Evolutionary conservation across 129 eudicot species (phyloP), one percentile per base, ranked within the genome.

Genomic region (Centaurea solstitialis): DNA sequence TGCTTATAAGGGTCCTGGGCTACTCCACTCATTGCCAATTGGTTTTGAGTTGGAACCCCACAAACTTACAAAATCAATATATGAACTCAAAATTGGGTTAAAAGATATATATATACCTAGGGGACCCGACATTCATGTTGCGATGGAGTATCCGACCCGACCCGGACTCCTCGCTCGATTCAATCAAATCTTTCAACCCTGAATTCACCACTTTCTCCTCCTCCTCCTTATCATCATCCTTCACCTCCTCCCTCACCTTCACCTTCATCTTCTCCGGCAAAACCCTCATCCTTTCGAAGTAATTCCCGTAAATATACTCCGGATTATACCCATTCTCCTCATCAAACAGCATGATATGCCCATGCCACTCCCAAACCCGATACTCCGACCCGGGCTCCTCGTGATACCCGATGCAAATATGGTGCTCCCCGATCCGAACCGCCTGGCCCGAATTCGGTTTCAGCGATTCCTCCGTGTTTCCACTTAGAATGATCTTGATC

Each of bases 351-450:
- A 93, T 93, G 15, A 93, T 88, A 86, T 93, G 98, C n/a, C 98
- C 98, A 66, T 93, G 98, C 97, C 98, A 93, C 78, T 93, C 98
- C 98, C 97, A 93, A 0, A 93, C 98, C 87, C 98, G 90, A 74
- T 91, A 91, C 80, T 93, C 97, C 22, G 97, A 91, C 24, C 85
- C 97, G 7, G 77, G 43, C 18, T 93, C 98, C 78, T 81, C 85
- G 69, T 93, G 98, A 84, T 88, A 93, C 82, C 98, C 98, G 10
- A 91, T 91, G 65, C 98, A 93, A 53, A 93, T 91, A 85, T 93
- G 98, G 76, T 93, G 98, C 18, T 93, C 97, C 0, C 94, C 93
- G 13, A 93, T 81, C n/a, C 90, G 33, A 9, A 93, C 87, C 9
- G 98, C 98, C 82, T 93, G 97, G 61, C 98, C 97, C 1, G 98